phyloP scores from a whole-genome alignment of 2,329 filamentous ascomycete genomes.

The Pyrenophora seminiperda region DNA sequence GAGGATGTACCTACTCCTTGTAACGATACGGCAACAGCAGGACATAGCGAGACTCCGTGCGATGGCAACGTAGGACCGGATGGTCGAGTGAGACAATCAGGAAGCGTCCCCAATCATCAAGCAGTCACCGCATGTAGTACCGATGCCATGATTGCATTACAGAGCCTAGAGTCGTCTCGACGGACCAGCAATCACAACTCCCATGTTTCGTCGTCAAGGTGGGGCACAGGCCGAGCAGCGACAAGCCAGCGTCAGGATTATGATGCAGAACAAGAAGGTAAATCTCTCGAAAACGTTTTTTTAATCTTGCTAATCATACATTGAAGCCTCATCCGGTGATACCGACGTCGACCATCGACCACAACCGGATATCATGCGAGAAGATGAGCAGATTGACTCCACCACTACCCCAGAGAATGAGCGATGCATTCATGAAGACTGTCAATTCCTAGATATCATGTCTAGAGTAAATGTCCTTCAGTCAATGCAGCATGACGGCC shows the following conservation, averaged over 20 bases:
- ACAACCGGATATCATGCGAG: constrained; percentile 1
- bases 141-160: background rate
- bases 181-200: background rate
- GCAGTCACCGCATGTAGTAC: background rate
- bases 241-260: background rate
- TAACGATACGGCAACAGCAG: background rate
- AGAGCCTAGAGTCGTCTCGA: constrained; percentile 2
- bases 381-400: constrained; percentile 2
- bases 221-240: background rate
- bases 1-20: background rate
- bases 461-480: background rate
- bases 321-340: constrained; percentile 2
- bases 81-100: background rate
- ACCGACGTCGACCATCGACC: constrained; percentile 2
- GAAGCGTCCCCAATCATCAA: background rate
- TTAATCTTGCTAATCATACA: constrained; percentile 2
- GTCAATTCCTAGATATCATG: background rate
- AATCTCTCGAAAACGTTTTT: background rate
- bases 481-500: background rate
- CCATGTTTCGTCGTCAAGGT: constrained; percentile 1
- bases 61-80: background rate
- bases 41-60: constrained; percentile 2
- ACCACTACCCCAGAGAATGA: constrained; percentile 1
- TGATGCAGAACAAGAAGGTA: constrained; percentile 2
- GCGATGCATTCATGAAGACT: background rate